Evolutionary conservation across 441 rosid species (phyloP), one percentile per base, ranked within the genome.

Genomic region (Gossypium lobatum): DNA sequence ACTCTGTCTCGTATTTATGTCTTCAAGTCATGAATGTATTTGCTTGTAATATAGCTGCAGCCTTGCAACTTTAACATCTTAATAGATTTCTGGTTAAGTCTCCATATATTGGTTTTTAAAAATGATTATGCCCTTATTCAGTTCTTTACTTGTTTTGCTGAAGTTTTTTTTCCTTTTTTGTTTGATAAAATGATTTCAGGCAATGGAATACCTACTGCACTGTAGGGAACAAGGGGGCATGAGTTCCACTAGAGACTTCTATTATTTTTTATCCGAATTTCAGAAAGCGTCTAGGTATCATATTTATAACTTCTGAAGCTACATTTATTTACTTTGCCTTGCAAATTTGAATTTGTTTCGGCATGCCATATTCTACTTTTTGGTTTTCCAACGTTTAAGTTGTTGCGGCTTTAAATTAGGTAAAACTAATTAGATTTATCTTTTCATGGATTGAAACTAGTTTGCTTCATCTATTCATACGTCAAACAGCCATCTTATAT

Each of bases 231-330:
- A 82, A 28, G 91, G 83, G 11, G 93, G 95, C 39, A 78, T 69
- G 72, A 87, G 87, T 76, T 90, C 95, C 62, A 80, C 85, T 2
- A 70, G 86, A 67, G 97, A 94, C 8, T 91, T 94, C 80, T 75
- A 73, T 72, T 68, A 82, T 16, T 92, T 94, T 82, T 82, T 94
- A 75, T 84, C 92, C 21, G 86, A 83, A 53, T 94, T 94, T 88
- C 97, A 94, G 85, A 88, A 85, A 78, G 88, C 83, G 13, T 94
- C 97, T 21, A 86, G 98, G 95, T 90, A 84, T 83, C 23, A 14
- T 13, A 13, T 66, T 64, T 42, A n/a, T 61, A 18, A 39, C 25
- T 37, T 39, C 16, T 18, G 64, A 2, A 37, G 68, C 26, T 14
- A 37, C 26, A 64, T 3, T 37, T 10, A 39, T 64, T 42, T 28